Conservation (phyloP, 2,329 filamentous ascomycete species). For the Talaromyces sp. region DNA sequence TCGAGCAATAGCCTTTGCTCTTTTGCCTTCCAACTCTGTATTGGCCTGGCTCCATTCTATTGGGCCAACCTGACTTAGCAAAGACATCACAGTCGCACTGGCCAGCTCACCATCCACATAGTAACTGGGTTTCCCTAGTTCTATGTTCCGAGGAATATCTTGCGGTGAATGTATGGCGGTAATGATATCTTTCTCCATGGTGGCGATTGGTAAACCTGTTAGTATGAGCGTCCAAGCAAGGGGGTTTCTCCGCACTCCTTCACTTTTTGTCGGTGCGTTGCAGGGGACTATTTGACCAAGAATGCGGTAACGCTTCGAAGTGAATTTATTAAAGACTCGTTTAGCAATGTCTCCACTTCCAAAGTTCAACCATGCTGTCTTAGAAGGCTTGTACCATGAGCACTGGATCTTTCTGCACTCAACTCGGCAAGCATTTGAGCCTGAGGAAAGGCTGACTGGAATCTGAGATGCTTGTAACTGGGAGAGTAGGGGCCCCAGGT, state of each 20-base stretch:
- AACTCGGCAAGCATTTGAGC: too few relatives aligned
- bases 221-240: constrained; percentile 20
- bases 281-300: too few relatives aligned
- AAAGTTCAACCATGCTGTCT: too few relatives aligned
- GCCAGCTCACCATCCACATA: not conserved
- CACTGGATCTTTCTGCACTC: too few relatives aligned
- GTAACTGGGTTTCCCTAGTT: not conserved
- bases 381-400: too few relatives aligned
- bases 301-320: too few relatives aligned
- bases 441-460: too few relatives aligned
- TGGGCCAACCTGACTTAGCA: constrained; percentile 1
- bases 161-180: not conserved
- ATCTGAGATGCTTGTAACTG: too few relatives aligned
- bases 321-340: too few relatives aligned
- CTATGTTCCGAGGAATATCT: constrained; percentile 10
- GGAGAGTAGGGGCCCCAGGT: too few relatives aligned
- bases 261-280: too few relatives aligned
- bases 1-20: constrained; percentile 36
- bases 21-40: constrained; percentile 23
- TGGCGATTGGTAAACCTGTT: constrained; percentile 15
- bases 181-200: constrained; percentile 15
- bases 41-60: constrained; percentile 10
- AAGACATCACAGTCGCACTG: constrained; percentile 14
- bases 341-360: too few relatives aligned
- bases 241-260: constrained; percentile 5